Evolutionary conservation across 2,329 filamentous ascomycete genomes (phyloP).

Genomic region (Fusarium sp.): DNA sequence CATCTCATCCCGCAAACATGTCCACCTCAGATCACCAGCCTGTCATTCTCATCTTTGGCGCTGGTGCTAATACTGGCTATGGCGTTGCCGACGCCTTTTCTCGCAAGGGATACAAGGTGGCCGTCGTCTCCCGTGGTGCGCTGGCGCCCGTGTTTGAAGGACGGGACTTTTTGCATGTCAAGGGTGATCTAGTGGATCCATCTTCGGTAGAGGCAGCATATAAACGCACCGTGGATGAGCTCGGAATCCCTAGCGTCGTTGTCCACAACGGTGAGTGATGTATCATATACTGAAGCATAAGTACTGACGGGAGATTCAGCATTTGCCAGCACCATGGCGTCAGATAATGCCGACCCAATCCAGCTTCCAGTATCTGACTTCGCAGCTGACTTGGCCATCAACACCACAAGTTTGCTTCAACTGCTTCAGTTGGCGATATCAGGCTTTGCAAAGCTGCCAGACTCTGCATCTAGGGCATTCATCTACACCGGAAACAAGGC

Average conservation of each 20-base stretch:
- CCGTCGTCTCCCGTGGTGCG: neutral
- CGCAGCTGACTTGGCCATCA: neutral
- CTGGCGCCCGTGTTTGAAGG: neutral
- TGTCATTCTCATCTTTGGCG: constrained; percentile 13
- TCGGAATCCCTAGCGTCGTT: neutral
- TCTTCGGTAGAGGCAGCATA: neutral
- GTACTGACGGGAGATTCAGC: neutral
- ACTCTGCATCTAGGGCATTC: neutral
- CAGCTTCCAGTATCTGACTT: neutral
- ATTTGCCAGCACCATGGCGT: neutral
- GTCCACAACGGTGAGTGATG: neutral
- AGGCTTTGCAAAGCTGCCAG: neutral
- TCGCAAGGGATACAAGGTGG: constrained; percentile 14
- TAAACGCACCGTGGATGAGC: neutral
- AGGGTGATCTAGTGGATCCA: neutral
- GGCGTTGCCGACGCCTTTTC: constrained; percentile 12
- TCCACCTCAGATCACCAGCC: neutral
- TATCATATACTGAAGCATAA: no score
- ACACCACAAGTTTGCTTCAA: neutral
- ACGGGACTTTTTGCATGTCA: neutral
- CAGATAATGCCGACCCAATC: neutral
- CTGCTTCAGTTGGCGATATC: neutral
- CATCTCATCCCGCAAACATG: neutral
- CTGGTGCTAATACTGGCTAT: constrained; percentile 15
- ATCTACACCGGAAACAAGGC: neutral